Percentiles rank a stretch among this genome's conserved stretches.
Conservation (phyloP, 805 yeast genomes). For the Candida odintsovae region DNA sequence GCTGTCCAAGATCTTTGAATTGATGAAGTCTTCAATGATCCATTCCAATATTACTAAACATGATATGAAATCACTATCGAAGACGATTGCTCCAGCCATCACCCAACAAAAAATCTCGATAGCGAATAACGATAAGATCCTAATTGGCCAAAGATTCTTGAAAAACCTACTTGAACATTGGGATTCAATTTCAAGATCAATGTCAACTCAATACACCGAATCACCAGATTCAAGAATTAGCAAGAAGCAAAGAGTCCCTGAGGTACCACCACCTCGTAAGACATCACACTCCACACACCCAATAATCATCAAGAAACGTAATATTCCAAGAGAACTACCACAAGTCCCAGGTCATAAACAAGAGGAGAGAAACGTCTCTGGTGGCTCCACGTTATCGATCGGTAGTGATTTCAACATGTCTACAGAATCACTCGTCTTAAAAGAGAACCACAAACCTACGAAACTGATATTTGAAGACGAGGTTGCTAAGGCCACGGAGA, state of each 20-base stretch:
- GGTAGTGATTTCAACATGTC: background rate
- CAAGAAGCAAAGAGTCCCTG: conserved; percentile 4
- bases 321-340: background rate
- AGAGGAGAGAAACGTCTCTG: background rate
- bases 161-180: conserved; percentile 49
- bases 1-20: conserved; percentile 37
- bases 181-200: conserved; percentile 26
- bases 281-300: background rate
- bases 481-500: background rate
- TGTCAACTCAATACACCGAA: background rate
- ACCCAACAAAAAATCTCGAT: conserved; percentile 44
- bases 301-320: background rate
- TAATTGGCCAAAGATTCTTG: conserved; percentile 48
- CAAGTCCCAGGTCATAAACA: background rate
- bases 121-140: conserved; percentile 38
- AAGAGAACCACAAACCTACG: background rate
- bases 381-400: background rate
- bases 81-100: conserved; percentile 37
- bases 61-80: conserved; percentile 20
- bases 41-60: conserved; percentile 37
- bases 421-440: background rate
- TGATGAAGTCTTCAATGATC: conserved; percentile 38
- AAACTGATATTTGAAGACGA: conserved; percentile 3
- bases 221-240: conserved; percentile 1
- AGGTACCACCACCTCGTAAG: conserved; percentile 6